phyloP scores from a whole-genome alignment of 495 filamentous ascomycete species.

The Staphylotrichum longicolle region DNA sequence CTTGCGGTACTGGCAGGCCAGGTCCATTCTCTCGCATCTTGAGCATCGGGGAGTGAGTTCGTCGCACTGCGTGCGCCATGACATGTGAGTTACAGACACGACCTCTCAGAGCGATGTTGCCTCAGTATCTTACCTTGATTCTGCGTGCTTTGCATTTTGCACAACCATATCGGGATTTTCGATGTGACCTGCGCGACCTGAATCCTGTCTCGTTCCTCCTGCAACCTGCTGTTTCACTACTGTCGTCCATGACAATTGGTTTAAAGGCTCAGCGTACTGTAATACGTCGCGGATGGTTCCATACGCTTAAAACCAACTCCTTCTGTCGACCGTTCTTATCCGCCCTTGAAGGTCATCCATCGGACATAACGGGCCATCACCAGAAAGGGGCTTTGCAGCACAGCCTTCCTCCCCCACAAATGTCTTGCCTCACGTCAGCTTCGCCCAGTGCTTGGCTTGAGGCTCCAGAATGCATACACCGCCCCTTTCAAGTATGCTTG shows the following conservation, averaged over 20 bases:
- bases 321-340: neutral
- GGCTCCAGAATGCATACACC: neutral
- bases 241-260: neutral
- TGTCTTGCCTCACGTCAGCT: neutral
- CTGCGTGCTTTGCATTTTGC: conserved; percentile 32
- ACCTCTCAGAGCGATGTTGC: neutral
- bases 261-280: too few relatives aligned
- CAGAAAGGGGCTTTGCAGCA: neutral
- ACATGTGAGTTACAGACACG: neutral
- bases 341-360: too few relatives aligned
- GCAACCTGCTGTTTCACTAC: neutral
- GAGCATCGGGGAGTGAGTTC: conserved; percentile 29
- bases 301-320: neutral
- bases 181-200: conserved; percentile 28
- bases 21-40: conserved; percentile 29
- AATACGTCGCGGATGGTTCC: too few relatives aligned
- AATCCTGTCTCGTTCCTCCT: conserved; percentile 8
- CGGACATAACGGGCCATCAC: too few relatives aligned
- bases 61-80: conserved; percentile 24
- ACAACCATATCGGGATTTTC: conserved; percentile 33
- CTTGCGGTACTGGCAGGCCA: conserved; percentile 28
- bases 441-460: neutral
- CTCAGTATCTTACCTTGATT: conserved; percentile 27
- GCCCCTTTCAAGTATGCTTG: neutral
- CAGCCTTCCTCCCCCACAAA: neutral